Evolutionary conservation across 306 rosid genomes (phyloP).

Genomic region (Dalbergia cochinchinensis): DNA sequence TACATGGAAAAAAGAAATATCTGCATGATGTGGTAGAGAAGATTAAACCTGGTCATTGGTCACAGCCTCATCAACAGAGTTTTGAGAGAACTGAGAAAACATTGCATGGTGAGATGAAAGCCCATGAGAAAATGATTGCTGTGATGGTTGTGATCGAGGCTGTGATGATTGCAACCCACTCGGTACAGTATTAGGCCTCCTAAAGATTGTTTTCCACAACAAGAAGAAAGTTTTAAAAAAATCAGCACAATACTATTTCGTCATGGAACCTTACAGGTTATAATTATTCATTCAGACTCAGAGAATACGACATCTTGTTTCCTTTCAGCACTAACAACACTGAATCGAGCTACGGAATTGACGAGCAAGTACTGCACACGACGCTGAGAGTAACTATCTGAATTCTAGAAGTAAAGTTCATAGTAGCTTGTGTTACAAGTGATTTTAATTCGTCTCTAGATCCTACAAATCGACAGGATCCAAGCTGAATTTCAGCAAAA

Average conservation of each 20-base stretch:
- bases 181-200: constrained; percentile 62
- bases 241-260: background rate
- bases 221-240: background rate
- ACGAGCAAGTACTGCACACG: background rate
- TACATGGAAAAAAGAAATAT: background rate
- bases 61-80: constrained; percentile 72
- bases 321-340: constrained; percentile 1
- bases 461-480: background rate
- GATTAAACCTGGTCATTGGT: constrained; percentile 76
- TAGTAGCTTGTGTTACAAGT: background rate
- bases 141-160: constrained; percentile 85
- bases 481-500: background rate
- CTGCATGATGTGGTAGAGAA: constrained; percentile 31
- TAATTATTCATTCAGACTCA: background rate
- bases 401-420: background rate
- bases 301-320: background rate
- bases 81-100: constrained; percentile 87
- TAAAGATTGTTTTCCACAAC: constrained; percentile 35
- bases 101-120: constrained; percentile 81
- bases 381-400: background rate
- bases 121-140: constrained; percentile 90
- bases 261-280: constrained; percentile 1
- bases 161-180: constrained; percentile 81
- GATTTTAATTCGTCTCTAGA: background rate
- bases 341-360: background rate